phyloP scores from a whole-genome alignment of 2,329 filamentous ascomycete genomes.

The Ophiocordyceps sinensis region DNA sequence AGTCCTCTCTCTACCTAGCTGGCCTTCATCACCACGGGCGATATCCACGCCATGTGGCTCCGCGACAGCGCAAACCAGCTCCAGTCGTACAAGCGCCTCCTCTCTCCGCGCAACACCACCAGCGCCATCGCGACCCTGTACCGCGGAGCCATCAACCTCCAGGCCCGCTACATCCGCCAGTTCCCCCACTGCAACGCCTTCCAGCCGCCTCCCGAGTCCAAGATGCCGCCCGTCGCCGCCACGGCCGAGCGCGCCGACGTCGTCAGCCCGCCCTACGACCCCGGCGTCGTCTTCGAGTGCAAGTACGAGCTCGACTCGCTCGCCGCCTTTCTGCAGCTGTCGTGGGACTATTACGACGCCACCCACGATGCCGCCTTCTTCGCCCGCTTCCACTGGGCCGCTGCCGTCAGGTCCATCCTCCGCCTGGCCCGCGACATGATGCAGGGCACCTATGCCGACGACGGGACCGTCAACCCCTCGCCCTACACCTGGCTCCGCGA shows the following conservation, averaged over 20 bases:
- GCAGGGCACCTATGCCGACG: slow-evolving; percentile 53
- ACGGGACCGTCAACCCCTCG: slow-evolving; percentile 38
- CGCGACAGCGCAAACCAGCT: slow-evolving; percentile 76
- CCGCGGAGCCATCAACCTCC: slow-evolving; percentile 63
- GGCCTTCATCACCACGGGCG: slow-evolving; percentile 70
- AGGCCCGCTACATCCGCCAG: slow-evolving; percentile 53
- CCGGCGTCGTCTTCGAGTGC: slow-evolving; percentile 72
- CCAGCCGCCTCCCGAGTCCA: slow-evolving; percentile 67
- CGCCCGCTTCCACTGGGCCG: slow-evolving; percentile 55
- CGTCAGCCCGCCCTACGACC: slow-evolving; percentile 50
- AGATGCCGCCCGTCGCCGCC: slow-evolving; percentile 5
- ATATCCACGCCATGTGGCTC: slow-evolving; percentile 89
- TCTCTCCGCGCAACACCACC: slow-evolving; percentile 32
- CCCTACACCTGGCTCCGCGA: slow-evolving; percentile 66
- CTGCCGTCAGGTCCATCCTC: slow-evolving; percentile 57
- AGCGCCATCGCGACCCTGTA: slow-evolving; percentile 47
- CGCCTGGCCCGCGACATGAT: slow-evolving; percentile 55
- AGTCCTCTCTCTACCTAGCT: slow-evolving; percentile 33
- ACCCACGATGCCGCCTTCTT: slow-evolving; percentile 65
- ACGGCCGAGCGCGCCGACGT: slow-evolving; percentile 28
- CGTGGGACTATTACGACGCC: slow-evolving; percentile 62
- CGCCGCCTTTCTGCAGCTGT: slow-evolving; percentile 71
- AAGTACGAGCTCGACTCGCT: slow-evolving; percentile 92
- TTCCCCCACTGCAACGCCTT: slow-evolving; percentile 89
- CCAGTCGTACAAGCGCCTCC: slow-evolving; percentile 55